Percentiles rank a stretch among this genome's conserved stretches.
phyloP scores from a whole-genome alignment of 768 basidiomycete genomes.

The Tubosaeta sp. region DNA sequence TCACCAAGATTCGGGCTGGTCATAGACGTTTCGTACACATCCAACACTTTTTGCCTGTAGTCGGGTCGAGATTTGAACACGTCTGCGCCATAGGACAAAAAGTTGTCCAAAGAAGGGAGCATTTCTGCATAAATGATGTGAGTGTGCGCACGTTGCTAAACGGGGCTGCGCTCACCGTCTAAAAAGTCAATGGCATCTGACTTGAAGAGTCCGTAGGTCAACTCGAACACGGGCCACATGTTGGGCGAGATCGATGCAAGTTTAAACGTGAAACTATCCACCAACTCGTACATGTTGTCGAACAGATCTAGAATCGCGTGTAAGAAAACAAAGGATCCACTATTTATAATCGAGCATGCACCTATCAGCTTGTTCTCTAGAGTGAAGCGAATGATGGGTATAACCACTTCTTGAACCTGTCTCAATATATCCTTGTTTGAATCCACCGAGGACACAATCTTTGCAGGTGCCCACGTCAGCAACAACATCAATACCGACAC shows the following conservation, averaged over 20 bases:
- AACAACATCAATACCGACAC: not conserved
- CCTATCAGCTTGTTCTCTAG: constrained; percentile 75
- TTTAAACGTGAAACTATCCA: constrained; percentile 83
- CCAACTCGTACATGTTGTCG: constrained; percentile 82
- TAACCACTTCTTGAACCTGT: constrained; percentile 77
- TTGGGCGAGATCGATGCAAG: constrained; percentile 67
- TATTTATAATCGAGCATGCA: constrained; percentile 28
- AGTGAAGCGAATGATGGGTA: constrained; percentile 74
- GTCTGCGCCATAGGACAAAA: constrained; percentile 78
- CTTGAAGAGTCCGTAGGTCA: constrained; percentile 81
- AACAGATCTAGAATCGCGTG: constrained; percentile 56
- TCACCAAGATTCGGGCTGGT: constrained; percentile 72
- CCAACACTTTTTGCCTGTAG: constrained; percentile 75
- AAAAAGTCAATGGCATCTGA: constrained; percentile 81
- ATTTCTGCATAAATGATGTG: constrained; percentile 50
- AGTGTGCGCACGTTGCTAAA: not conserved
- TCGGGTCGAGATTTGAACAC: constrained; percentile 67
- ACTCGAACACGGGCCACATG: constrained; percentile 87
- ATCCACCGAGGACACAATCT: constrained; percentile 77
- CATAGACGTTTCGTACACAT: constrained; percentile 78
- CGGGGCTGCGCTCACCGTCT: constrained; percentile 49
- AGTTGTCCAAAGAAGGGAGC: constrained; percentile 85
- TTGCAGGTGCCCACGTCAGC: constrained; percentile 1
- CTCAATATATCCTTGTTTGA: constrained; percentile 67
- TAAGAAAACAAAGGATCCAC: not conserved